A percentile compares a stretch with the other conserved stretches of the same genome.
These are phyloP conservation scores for Chrysosporium keratinophilum DNA, from an alignment of 2,329 filamentous ascomycete species.

Conservation along the genomic window DNA sequence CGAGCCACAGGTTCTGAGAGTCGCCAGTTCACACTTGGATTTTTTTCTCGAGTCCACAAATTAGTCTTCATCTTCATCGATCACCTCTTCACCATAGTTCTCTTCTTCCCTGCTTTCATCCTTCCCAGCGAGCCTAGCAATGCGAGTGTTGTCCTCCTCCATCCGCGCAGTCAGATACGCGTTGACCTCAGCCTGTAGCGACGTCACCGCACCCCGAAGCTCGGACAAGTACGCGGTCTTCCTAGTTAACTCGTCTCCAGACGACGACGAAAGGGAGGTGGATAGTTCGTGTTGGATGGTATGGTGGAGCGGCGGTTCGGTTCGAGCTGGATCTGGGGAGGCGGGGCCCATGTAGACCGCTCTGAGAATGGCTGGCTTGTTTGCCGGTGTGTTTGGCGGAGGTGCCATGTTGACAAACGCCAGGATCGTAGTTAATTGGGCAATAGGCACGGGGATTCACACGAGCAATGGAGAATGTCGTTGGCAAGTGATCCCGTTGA, in stretches of 20 bases:
- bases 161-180: constrained; percentile 50
- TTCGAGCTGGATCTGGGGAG: constrained; percentile 13
- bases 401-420: constrained; percentile 13
- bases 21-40: not conserved
- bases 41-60: not conserved
- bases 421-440: no score
- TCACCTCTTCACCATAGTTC: constrained; percentile 73
- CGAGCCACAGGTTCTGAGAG: not conserved
- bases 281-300: constrained; percentile 28
- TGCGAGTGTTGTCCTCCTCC: constrained; percentile 47
- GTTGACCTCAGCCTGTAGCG: constrained; percentile 50
- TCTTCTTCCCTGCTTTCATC: constrained; percentile 38
- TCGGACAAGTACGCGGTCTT: constrained; percentile 47
- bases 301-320: constrained; percentile 20
- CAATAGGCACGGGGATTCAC: no score
- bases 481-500: no score
- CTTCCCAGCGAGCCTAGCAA: constrained; percentile 21
- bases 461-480: no score
- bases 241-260: constrained; percentile 22
- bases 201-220: constrained; percentile 40
- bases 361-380: constrained; percentile 14
- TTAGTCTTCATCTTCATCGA: constrained; percentile 44
- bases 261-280: constrained; percentile 15
- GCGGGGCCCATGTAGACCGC: constrained; percentile 22
- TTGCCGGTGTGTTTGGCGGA: constrained; percentile 12